A percentile compares a stretch with the other conserved stretches of the same genome.
phyloP scores from a whole-genome alignment of 768 basidiomycete species.

The Agaricus subrufescens region DNA sequence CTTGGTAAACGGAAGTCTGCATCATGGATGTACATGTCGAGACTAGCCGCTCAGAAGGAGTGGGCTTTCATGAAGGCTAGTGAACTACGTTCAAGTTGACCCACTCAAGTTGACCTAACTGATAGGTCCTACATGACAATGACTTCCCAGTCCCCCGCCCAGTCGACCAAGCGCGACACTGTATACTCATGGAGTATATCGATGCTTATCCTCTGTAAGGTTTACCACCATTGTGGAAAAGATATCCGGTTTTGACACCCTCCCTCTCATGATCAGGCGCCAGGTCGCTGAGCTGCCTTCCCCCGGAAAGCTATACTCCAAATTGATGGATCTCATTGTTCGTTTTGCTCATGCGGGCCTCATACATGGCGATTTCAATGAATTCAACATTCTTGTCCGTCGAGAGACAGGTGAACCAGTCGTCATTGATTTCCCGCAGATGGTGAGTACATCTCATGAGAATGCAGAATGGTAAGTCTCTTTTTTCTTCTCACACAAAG shows the following conservation, averaged over 20 bases:
- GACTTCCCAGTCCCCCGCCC: conserved; percentile 91
- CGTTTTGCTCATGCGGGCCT: conserved; percentile 90
- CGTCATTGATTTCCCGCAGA: conserved; percentile 98
- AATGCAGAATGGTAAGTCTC: conserved; percentile 88
- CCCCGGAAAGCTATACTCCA: conserved; percentile 87
- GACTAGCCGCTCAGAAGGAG: conserved; percentile 94
- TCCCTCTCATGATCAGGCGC: conserved; percentile 46
- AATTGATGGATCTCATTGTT: conserved; percentile 93
- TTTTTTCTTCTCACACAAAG: conserved; percentile 6
- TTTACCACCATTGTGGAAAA: neutral
- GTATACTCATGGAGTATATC: conserved; percentile 93
- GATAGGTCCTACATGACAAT: conserved; percentile 84
- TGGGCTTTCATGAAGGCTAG: conserved; percentile 97
- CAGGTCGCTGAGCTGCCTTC: conserved; percentile 81
- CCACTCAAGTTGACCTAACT: neutral
- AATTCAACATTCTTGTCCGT: conserved; percentile 95
- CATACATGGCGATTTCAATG: conserved; percentile 99
- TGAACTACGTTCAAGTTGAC: neutral
- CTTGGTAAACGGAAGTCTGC: conserved; percentile 93
- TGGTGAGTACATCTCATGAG: conserved; percentile 95
- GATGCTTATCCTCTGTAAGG: conserved; percentile 91
- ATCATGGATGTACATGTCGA: conserved; percentile 99
- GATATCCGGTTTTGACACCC: neutral
- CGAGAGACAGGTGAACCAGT: conserved; percentile 71
- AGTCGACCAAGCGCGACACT: conserved; percentile 92